Base-by-base conservation (phyloP, 1,139 yeast genomes). In the Scheffersomyces quercinus region DNA sequence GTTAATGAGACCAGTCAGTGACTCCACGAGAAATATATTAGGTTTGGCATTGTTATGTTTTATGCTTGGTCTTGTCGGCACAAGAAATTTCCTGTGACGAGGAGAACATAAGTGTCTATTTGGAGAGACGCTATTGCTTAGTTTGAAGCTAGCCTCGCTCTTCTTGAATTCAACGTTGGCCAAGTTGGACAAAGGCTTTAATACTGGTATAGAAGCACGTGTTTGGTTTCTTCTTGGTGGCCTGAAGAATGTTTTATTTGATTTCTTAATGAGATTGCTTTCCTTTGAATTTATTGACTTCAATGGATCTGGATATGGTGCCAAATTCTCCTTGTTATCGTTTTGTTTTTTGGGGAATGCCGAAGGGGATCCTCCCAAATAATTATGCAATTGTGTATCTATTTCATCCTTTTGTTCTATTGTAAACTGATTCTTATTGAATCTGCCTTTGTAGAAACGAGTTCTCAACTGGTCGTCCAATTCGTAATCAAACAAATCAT, bases 1-100 rank as follows among this genome's bases (percentile, higher is more conserved):
- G 50, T 76, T 78, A 15, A 82, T 56, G 42, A 73, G 72, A 0
- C 90, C 90, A 24, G 83, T 82, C 58, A 84, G 80, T 2, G 90
- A 79, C 50, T 83, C 85, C 32, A 85, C 89, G 35, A 84, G 64
- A 53, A 77, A 74, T 42, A 82, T 82, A 51, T 52, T 73, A 41
- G 51, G 51, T 29, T 48, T 46, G 14, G 49, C 34, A 32, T 62
- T 60, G 29, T 59, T 52, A 40, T 65, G 54, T 48, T 70, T 75
- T 28, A 82, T 59, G 10, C 72, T 68, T 3, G 86, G 71, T 49
- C 59, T 70, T 10, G 75, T 70, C 32, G 52, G 53, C 2, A 53
- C 28, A n/a, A 40, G 40, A 6, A 5, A 20, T 24, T 43, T 51
- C 11, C 63, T 47, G 43, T 70, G 75, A 35, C 65, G 67, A 12